Evolutionary conservation across 495 filamentous ascomycete species (phyloP).

Genomic region (Pyronema omphalodes): DNA sequence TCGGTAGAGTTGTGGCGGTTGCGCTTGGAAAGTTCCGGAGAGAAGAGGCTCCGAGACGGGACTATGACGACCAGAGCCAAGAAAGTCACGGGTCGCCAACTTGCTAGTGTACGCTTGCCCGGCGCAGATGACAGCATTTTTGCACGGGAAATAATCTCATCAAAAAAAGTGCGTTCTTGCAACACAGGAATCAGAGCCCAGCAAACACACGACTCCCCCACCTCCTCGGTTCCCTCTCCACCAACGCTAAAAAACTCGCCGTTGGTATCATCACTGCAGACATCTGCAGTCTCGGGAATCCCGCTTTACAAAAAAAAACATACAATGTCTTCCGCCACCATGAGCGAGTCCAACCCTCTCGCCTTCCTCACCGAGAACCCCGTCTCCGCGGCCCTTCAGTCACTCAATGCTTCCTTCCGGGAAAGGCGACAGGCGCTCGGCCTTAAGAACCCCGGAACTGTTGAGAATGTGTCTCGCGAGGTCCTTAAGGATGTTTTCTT

Average conservation of each 20-base stretch:
- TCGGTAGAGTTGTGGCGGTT: too few relatives aligned
- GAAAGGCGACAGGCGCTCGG: constrained; percentile 73
- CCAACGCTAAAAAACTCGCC: too few relatives aligned
- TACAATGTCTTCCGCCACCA: constrained; percentile 1
- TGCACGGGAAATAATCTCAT: not conserved
- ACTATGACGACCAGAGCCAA: not conserved
- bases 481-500: constrained; percentile 88
- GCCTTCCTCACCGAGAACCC: constrained; percentile 56
- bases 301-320: not conserved
- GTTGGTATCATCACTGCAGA: too few relatives aligned
- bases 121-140: not conserved
- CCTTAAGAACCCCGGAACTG: constrained; percentile 74
- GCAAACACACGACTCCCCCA: not conserved
- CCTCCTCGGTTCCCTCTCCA: not conserved
- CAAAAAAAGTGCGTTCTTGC: constrained; percentile 3
- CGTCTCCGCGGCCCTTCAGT: constrained; percentile 44
- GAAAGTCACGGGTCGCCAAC: not conserved
- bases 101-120: not conserved
- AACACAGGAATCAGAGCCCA: not conserved
- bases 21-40: too few relatives aligned
- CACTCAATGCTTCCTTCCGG: constrained; percentile 66
- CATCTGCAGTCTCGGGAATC: not conserved
- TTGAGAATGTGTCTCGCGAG: constrained; percentile 82
- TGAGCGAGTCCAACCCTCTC: constrained; percentile 26
- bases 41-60: too few relatives aligned